Base-by-base conservation (phyloP, 495 filamentous ascomycete genomes). In the Xylaria grammica region DNA sequence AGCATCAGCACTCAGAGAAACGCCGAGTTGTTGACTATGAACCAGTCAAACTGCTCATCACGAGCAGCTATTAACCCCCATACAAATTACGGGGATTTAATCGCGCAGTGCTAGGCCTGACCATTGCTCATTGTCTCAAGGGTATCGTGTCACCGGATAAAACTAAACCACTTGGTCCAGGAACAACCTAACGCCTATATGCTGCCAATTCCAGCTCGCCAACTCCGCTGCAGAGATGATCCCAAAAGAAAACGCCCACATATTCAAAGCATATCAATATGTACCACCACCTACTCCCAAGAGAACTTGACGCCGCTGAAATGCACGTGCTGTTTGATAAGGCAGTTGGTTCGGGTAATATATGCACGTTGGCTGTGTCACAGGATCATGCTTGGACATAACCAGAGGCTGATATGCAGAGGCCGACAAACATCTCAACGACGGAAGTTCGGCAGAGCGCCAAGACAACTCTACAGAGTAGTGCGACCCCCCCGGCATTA, bases 121-220 rank as follows among this genome's bases (percentile, higher is more conserved):
- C 20, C 29, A 30, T 20, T 57, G 42, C 30, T 56, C 44, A 27
- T 60, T 29, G 22, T 36, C 42, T 45, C 20, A 24, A 26, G 71
- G 71, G 71, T 73, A 73, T 73, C 69, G 62, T 63, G 29, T 60
- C 30, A 44, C 20, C 15, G 38, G 51, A 55, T 29, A 44, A 20
- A 50, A 68, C 65, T 60, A 61, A 65, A 68, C 69, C 71, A 69
- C 71, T 72, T 67, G 69, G 67, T 65, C 65, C 62, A 65, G 63
- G 42, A 66, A 66, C 64, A 60, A 62, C 53, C 65, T 55, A 71
- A 73, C 69, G 70, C 71, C 69, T 0, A 58, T 59, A 53, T 32
- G 60, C 60, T 34, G 54, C 46, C 45, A 48, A 50, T 17, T 20
- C 44, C 32, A 42, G 30, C 45, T 13, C 24, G 32, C 24, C 26